Evolutionary conservation across 2,329 filamentous ascomycete genomes (phyloP).

Genomic region (Neonectria hederae): DNA sequence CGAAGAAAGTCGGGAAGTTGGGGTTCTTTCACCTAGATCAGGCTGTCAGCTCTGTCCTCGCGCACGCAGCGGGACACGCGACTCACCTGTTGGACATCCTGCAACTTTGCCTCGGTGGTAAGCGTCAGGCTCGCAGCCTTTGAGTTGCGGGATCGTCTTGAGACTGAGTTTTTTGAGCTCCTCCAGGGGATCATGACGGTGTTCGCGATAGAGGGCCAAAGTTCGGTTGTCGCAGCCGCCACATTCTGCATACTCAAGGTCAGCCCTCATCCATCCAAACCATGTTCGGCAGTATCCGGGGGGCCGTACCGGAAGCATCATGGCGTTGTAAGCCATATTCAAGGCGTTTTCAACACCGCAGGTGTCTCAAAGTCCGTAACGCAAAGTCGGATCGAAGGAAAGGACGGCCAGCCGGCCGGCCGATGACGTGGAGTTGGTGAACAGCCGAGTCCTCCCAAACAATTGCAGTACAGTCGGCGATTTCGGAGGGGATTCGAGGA

Average conservation of each 20-base stretch:
- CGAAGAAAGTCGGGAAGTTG: constrained; percentile 44
- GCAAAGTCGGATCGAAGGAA: constrained; percentile 15
- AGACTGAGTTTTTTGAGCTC: constrained; percentile 23
- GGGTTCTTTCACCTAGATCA: constrained; percentile 25
- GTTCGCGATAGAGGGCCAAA: constrained; percentile 58
- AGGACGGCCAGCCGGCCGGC: constrained; percentile 26
- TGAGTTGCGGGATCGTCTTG: constrained; percentile 22
- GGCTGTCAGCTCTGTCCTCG: constrained; percentile 24
- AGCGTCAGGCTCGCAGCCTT: constrained; percentile 15
- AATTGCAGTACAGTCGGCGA: not conserved
- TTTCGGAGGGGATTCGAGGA: constrained; percentile 1
- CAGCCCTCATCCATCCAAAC: constrained; percentile 32
- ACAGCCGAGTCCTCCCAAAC: constrained; percentile 7
- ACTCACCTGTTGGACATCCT: constrained; percentile 33
- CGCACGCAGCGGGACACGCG: constrained; percentile 7
- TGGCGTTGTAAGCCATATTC: constrained; percentile 43
- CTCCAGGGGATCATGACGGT: constrained; percentile 50
- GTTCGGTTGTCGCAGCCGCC: constrained; percentile 54
- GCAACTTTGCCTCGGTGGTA: constrained; percentile 16
- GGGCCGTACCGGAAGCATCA: constrained; percentile 44
- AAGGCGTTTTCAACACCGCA: constrained; percentile 13
- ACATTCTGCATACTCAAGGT: constrained; percentile 47
- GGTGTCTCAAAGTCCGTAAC: constrained; percentile 10
- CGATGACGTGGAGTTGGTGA: constrained; percentile 34
- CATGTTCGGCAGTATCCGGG: constrained; percentile 10